Evolutionary conservation across 2,329 filamentous ascomycete species (phyloP).

Genomic region (Arthrobotrys sphaeroides): DNA sequence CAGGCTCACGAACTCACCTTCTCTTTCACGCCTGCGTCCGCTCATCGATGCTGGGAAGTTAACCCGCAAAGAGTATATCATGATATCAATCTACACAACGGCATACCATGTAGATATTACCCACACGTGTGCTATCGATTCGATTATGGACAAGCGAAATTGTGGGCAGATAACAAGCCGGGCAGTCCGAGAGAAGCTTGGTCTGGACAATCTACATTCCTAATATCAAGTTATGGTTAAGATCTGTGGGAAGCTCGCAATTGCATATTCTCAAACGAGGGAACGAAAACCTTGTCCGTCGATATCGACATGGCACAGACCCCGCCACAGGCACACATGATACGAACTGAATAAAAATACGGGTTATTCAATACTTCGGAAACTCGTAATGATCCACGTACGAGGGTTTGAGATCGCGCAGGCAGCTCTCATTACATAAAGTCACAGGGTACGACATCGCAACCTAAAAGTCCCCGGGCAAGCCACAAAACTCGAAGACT

Average conservation of each 20-base stretch:
- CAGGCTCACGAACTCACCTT: slow-evolving; percentile 13
- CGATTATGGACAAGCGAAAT: slow-evolving; percentile 29
- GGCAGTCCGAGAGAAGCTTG: slow-evolving; percentile 37
- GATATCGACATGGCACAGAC: neutral
- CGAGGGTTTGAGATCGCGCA: neutral
- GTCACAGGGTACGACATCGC: slow-evolving; percentile 1
- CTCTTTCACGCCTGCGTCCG: slow-evolving; percentile 9
- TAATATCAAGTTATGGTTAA: slow-evolving; percentile 1
- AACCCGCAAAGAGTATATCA: slow-evolving; percentile 6
- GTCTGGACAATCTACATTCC: neutral
- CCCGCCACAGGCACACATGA: slow-evolving; percentile 1
- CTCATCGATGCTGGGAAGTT: slow-evolving; percentile 4
- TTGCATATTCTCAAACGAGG: slow-evolving; percentile 12
- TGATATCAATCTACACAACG: slow-evolving; percentile 24
- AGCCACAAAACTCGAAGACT: neutral
- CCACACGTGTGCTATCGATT: slow-evolving; percentile 49
- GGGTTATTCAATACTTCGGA: neutral
- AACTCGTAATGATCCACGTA: slow-evolving; percentile 4
- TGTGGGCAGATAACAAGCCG: slow-evolving; percentile 26
- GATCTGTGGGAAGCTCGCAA: neutral
- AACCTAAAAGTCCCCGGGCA: slow-evolving; percentile 28
- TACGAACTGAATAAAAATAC: neutral
- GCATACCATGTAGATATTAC: slow-evolving; percentile 9
- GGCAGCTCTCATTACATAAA: slow-evolving; percentile 5
- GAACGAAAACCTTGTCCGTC: slow-evolving; percentile 1